A percentile compares a stretch with the other conserved stretches of the same genome.
phyloP scores from a whole-genome alignment of 306 rosid species.

The Castanopsis chinensis region DNA sequence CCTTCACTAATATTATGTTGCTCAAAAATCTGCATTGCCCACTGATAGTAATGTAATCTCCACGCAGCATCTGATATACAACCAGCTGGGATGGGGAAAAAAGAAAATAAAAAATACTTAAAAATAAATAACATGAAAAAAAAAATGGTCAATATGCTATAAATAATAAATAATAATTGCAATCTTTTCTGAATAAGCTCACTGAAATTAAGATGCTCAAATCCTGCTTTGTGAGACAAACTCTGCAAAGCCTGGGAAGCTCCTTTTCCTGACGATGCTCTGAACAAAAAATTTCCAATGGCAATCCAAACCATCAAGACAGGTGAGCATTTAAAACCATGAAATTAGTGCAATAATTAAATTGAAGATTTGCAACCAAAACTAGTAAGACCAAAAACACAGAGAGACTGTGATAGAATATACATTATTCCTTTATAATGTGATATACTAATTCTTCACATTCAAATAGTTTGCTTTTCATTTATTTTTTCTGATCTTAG shows the following conservation, averaged over 20 bases:
- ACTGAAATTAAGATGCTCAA: conserved; percentile 60
- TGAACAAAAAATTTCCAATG: conserved; percentile 36
- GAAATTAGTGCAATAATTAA: background rate
- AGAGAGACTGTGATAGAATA: background rate
- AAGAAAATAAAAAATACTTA: conserved; percentile 4
- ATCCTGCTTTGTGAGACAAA: conserved; percentile 61
- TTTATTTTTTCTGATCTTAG: too few species aligned
- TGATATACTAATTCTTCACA: too few species aligned
- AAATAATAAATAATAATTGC: conserved; percentile 10
- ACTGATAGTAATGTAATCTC: conserved; percentile 85
- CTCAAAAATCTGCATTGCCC: conserved; percentile 95
- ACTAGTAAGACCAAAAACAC: background rate
- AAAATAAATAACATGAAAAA: background rate
- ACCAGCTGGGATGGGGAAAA: conserved; percentile 39
- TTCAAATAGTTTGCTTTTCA: too few species aligned
- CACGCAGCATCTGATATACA: conserved; percentile 56
- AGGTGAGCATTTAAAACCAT: conserved; percentile 1
- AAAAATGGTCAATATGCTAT: conserved; percentile 10
- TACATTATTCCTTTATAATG: too few species aligned
- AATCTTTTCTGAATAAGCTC: conserved; percentile 35
- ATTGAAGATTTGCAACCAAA: too few species aligned
- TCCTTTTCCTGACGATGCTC: conserved; percentile 82
- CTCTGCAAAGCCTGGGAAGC: conserved; percentile 79
- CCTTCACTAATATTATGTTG: conserved; percentile 81
- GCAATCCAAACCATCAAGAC: conserved; percentile 1